These are phyloP conservation scores for Picochlorum sp. DNA, from an alignment of 139 green algal species.

Conservation along the genomic window DNA sequence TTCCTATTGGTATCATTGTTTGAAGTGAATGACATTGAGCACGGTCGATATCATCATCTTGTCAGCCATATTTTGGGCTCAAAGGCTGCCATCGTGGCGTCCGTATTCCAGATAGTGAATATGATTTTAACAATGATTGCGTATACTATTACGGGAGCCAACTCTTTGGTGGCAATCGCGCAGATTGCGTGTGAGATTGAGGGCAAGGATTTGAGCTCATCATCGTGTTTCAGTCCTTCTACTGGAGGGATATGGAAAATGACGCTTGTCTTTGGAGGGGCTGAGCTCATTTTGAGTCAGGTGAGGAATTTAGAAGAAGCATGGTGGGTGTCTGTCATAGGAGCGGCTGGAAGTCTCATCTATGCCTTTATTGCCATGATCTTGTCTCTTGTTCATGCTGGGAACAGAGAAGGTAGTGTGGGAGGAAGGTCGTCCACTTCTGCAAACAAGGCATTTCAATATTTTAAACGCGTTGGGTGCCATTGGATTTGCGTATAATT, in stretches of 20 bases:
- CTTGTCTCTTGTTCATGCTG: conserved; percentile 8
- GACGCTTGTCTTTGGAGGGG: conserved; percentile 31
- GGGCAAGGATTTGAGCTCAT: neutral
- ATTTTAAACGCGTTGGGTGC: conserved; percentile 43
- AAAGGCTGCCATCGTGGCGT: neutral
- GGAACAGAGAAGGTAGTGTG: conserved; percentile 2
- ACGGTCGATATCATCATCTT: conserved; percentile 10
- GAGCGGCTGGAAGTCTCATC: conserved; percentile 25
- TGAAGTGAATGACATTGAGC: conserved; percentile 11
- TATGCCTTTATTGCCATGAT: conserved; percentile 43
- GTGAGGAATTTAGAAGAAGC: conserved; percentile 15
- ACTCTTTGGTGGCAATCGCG: conserved; percentile 12
- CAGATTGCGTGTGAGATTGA: neutral
- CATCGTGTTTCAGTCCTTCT: neutral
- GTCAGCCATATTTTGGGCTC: conserved; percentile 14
- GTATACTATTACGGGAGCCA: conserved; percentile 9
- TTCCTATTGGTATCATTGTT: conserved; percentile 2
- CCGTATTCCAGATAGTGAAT: conserved; percentile 16
- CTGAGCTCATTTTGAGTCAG: conserved; percentile 41
- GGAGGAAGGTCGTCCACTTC: neutral
- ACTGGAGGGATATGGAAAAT: conserved; percentile 23
- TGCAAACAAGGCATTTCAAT: conserved; percentile 20
- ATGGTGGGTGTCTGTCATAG: conserved; percentile 7
- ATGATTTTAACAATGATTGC: conserved; percentile 18
- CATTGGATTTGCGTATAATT: conserved; percentile 38